Evolutionary conservation across 768 basidiomycete species (phyloP).

Genomic region (Mycena haematopus): DNA sequence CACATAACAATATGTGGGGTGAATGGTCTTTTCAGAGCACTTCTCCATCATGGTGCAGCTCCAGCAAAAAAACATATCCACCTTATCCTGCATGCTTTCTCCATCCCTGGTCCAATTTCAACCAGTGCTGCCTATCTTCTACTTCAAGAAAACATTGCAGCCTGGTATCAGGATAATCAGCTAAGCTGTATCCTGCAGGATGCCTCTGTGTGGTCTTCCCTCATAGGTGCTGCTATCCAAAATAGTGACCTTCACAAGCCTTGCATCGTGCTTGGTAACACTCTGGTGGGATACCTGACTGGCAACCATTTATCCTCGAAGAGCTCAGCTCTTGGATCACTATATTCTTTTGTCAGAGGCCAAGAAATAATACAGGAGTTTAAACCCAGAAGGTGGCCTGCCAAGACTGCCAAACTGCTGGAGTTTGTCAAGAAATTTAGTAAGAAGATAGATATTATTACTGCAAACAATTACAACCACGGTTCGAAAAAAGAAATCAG

Average conservation of each 20-base stretch:
- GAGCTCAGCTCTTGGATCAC: slow-evolving; percentile 14
- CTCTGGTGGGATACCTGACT: background rate
- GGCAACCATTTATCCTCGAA: background rate
- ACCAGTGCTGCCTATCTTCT: background rate
- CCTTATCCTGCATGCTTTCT: background rate
- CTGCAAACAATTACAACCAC: no score
- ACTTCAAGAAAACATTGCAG: background rate
- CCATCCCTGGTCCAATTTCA: background rate
- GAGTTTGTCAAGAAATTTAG: no score
- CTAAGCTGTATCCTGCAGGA: background rate
- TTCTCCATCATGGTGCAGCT: background rate
- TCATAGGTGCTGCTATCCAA: background rate
- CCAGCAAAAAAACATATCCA: background rate
- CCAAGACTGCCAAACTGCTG: no score
- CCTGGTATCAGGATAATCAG: background rate
- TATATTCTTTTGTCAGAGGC: background rate
- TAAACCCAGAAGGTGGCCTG: no score
- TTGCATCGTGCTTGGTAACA: background rate
- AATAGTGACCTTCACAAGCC: background rate
- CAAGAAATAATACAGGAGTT: background rate
- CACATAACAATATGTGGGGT: background rate
- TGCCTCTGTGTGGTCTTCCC: background rate
- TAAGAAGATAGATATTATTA: no score
- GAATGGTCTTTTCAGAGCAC: background rate
- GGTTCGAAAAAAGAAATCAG: no score